Percentiles rank a stretch among this genome's conserved stretches.
Evolutionary conservation across 164 flowering plant species (phyloP).

Genomic region (Piper longum): DNA sequence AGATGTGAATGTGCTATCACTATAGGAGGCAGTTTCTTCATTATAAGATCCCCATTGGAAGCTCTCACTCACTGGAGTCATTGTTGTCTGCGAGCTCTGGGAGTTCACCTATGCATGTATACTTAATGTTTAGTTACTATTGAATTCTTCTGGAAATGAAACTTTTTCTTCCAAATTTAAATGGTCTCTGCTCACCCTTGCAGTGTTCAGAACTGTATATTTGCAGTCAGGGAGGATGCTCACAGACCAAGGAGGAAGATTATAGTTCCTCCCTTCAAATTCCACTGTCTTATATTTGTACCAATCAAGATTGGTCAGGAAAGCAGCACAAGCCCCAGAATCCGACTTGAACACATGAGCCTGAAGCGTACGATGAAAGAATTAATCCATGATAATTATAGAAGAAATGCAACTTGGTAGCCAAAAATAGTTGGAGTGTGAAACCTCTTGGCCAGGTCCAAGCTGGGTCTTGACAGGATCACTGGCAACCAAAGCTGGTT

Average conservation of each 20-base stretch:
- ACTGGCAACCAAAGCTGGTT: slow-evolving; percentile 63
- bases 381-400: background rate
- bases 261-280: slow-evolving; percentile 36
- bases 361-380: slow-evolving; percentile 18
- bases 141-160: background rate
- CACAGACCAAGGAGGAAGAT: slow-evolving; percentile 79
- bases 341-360: slow-evolving; percentile 52
- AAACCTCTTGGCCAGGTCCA: slow-evolving; percentile 54
- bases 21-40: slow-evolving; percentile 43
- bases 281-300: slow-evolving; percentile 30
- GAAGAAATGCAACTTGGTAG: background rate
- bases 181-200: slow-evolving; percentile 33
- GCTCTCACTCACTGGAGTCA: slow-evolving; percentile 24
- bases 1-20: slow-evolving; percentile 23
- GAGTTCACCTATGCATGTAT: slow-evolving; percentile 34
- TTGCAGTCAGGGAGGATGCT: slow-evolving; percentile 84
- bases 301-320: slow-evolving; percentile 64
- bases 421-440: background rate
- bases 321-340: slow-evolving; percentile 72
- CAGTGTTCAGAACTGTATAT: slow-evolving; percentile 66
- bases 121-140: background rate
- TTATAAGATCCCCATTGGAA: slow-evolving; percentile 67
- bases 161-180: background rate
- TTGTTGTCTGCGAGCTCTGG: slow-evolving; percentile 33
- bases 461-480: slow-evolving; percentile 43